A percentile compares a stretch with the other conserved stretches of the same genome.
phyloP scores from a whole-genome alignment of 179 eudicot genomes.

The Drosera spatulata region DNA sequence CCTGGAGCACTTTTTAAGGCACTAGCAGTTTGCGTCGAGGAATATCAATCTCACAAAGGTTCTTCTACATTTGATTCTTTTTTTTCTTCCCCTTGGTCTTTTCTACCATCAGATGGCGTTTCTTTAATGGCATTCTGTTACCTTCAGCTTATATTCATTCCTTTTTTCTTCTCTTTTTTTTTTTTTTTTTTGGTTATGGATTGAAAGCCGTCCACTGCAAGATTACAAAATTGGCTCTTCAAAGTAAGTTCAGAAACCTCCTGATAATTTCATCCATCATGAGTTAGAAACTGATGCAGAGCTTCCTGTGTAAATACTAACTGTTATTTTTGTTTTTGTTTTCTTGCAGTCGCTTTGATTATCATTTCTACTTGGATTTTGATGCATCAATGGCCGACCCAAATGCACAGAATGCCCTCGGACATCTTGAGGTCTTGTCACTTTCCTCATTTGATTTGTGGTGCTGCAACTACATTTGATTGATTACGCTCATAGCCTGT shows the following conservation, averaged over 20 bases:
- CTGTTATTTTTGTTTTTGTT: not conserved
- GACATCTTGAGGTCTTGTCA: constrained; percentile 7
- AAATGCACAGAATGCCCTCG: constrained; percentile 75
- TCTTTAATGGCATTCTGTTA: too few relatives aligned
- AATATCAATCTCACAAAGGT: constrained; percentile 73
- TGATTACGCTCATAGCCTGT: too few relatives aligned
- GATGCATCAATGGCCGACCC: constrained; percentile 87
- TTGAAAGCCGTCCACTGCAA: constrained; percentile 51
- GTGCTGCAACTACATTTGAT: too few relatives aligned
- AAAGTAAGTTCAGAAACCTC: constrained; percentile 15
- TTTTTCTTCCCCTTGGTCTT: too few relatives aligned
- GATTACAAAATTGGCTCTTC: constrained; percentile 16
- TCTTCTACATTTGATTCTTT: too few relatives aligned
- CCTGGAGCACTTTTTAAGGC: constrained; percentile 81
- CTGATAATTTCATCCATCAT: too few relatives aligned
- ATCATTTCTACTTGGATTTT: constrained; percentile 71
- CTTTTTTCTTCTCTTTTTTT: too few relatives aligned
- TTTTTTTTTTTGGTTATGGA: too few relatives aligned
- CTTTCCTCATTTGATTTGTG: too few relatives aligned
- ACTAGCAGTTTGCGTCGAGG: constrained; percentile 59
- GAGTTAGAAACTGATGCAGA: not conserved
- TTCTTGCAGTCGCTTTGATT: constrained; percentile 44
- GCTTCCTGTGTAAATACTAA: not conserved
- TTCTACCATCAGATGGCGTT: too few relatives aligned
- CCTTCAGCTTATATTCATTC: too few relatives aligned